These are phyloP conservation scores for Tolypocladium paradoxum DNA, from an alignment of 2,329 filamentous ascomycete genomes.

Conservation along the genomic window DNA sequence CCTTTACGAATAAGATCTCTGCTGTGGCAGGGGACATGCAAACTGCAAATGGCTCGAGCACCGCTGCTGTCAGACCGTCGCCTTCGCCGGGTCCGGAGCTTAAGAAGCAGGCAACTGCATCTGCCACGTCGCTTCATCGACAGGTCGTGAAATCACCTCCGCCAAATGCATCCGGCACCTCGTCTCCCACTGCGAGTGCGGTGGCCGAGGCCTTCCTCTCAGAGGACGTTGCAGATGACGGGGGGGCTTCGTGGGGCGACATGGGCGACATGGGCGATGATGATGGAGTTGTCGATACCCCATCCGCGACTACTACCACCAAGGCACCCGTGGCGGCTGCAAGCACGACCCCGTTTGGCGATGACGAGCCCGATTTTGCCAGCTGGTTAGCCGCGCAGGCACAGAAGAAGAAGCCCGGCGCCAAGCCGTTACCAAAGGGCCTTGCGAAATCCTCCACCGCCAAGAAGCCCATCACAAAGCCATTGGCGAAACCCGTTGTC, in stretches of 20 bases:
- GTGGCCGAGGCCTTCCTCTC: conserved; percentile 40
- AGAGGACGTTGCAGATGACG: conserved; percentile 49
- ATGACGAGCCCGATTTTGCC: conserved; percentile 90
- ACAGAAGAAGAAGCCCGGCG: conserved; percentile 60
- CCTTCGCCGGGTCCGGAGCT: conserved; percentile 28
- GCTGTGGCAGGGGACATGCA: conserved; percentile 80
- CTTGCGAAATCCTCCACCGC: conserved; percentile 47
- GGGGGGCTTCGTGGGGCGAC: conserved; percentile 67
- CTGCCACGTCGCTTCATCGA: conserved; percentile 48
- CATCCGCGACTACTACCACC: conserved; percentile 12
- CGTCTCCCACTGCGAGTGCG: conserved; percentile 33
- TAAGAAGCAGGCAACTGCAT: conserved; percentile 30
- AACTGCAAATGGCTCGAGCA: conserved; percentile 33
- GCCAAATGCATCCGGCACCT: conserved; percentile 32
- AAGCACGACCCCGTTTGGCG: conserved; percentile 53
- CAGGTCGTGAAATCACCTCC: conserved; percentile 47
- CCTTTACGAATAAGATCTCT: conserved; percentile 90
- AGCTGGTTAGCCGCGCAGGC: conserved; percentile 87
- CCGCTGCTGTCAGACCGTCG: conserved; percentile 28
- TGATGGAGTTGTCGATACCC: conserved; percentile 26
- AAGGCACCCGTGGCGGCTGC: conserved; percentile 20
- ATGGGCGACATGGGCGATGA: conserved; percentile 52
- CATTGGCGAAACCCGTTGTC: conserved; percentile 29
- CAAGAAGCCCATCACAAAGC: conserved; percentile 33
- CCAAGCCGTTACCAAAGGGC: conserved; percentile 68